Conservation (phyloP, 164 flowering plant genomes). For the Berberis vulgaris region DNA sequence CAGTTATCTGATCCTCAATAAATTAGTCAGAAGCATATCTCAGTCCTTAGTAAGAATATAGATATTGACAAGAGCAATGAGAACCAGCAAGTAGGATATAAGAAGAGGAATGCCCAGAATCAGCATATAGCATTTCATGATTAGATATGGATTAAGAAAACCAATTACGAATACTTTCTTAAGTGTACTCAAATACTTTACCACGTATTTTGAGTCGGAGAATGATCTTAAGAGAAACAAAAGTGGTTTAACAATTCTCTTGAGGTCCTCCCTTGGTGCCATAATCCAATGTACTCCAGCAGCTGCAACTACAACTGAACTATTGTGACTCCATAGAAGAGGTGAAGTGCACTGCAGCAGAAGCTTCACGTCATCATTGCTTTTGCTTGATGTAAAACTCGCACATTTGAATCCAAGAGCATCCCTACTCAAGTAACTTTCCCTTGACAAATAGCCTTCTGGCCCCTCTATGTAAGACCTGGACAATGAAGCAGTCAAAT, state of each 20-base stretch:
- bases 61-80: too few relatives aligned
- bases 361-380: conserved; percentile 62
- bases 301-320: conserved; percentile 96
- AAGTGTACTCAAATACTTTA: conserved; percentile 14
- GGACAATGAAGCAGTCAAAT: conserved; percentile 42
- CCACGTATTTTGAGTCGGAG: conserved; percentile 78
- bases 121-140: too few relatives aligned
- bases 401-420: conserved; percentile 24
- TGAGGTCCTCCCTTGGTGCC: conserved; percentile 65
- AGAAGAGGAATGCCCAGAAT: too few relatives aligned
- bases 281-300: conserved; percentile 97
- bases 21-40: too few relatives aligned
- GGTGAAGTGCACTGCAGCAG: conserved; percentile 90
- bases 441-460: conserved; percentile 62
- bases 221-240: conserved; percentile 82
- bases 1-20: too few relatives aligned
- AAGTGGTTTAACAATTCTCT: conserved; percentile 83
- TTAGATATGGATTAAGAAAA: background rate
- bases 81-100: too few relatives aligned
- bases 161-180: background rate
- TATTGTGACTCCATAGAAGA: conserved; percentile 92
- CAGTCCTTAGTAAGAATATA: too few relatives aligned
- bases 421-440: conserved; percentile 23
- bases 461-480: conserved; percentile 86
- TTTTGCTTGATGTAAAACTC: conserved; percentile 40